Base-by-base conservation (phyloP, 2,329 filamentous ascomycete genomes). In the Fusarium sp. region DNA sequence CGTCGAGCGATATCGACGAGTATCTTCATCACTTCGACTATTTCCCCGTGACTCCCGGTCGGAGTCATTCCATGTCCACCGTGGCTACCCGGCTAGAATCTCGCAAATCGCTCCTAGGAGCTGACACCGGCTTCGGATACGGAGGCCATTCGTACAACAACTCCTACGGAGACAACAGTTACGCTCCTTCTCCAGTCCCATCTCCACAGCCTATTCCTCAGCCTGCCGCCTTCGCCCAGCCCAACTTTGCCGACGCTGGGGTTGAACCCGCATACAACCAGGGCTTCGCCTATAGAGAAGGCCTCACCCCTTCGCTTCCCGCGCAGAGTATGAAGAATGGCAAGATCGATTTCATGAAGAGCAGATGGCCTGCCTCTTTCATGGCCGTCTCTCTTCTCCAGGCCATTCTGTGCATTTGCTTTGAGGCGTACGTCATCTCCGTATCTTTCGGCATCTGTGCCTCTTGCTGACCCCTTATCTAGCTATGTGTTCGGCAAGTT, bases 401-500 rank as follows among this genome's bases (percentile, higher is more conserved):
- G 86, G 93, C 94, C 72, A 84, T 93, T 69, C 88, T 97, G 62
- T 93, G 94, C 72, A 88, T 98, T 75, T 92, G 89, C 31, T 92
- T 98, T 74, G 96, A 99, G 87, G 90, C 93, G 94, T 98, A 88
- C 81, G 94, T 87, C 22, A 28, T 39, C 26, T 38, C 31, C 11
- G 22, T 22, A 15, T 38, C 22, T 18, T 41, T 38, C 58, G 45
- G 12, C 31, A 11, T 26, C 58, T 35, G 45, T 47, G 36, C 38
- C 35, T 49, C 24, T 47, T 54, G 47, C 74, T 77, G 66, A 77
- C 75, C 49, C 63, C 38, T 45, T 42, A 44, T 65, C 18, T 79
- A 97, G 94, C 78, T 99, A 96, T 83, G 90, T 98, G 54, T 99
- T 98, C 80, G 95, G 89, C 73, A 90, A 91, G 77, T 98, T 98